Evolutionary conservation across 768 basidiomycete species (phyloP), one percentile per base, ranked within the genome.

Genomic region (Amyloporia xantha): DNA sequence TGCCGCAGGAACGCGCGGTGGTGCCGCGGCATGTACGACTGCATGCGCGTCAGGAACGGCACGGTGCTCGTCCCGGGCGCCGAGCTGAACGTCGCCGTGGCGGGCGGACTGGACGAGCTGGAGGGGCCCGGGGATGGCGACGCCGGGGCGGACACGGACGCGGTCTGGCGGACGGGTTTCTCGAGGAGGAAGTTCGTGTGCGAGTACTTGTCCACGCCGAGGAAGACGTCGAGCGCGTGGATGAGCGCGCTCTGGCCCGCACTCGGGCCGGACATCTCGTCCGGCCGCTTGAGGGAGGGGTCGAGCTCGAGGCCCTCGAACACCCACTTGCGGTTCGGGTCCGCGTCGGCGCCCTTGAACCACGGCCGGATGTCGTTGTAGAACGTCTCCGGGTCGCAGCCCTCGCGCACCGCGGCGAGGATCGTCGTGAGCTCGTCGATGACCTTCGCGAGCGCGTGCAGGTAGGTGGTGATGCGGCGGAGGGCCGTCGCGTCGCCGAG

Each of bases 321-420:
- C 20, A 68, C 49, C 71, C 71, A 73, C 28, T 57, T 59, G 51
- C 58, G 52, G 21, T 45, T 50, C 12, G 58, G 41, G 47, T 69
- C 53, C 27, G 66, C 67, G 57, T 77, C 73, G 6, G 72, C 74
- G n/a, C 80, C 81, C 26, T 69, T 67, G 68, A 82, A 81, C 80
- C 81, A 82, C 2, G 81, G 81, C 27, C 81, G 65, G 58, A 84
- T 75, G 40, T 73, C 59, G 59, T 75, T 66, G 61, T 79, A 82
- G 56, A 81, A 84, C 15, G 76, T 70, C 1, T 75, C 71, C 0
- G 91, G 90, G 39, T 82, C 78, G 61, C 91, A 87, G 10, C 79
- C 82, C 13, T 80, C 70, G 47, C 81, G 77, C 23, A 94, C 80
- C 35, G 68, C 66, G 30, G 82, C 68, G 27, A 96, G 71, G 52